Evolutionary conservation across 129 eudicot species (phyloP).

Genomic region (Flaveria robusta): DNA sequence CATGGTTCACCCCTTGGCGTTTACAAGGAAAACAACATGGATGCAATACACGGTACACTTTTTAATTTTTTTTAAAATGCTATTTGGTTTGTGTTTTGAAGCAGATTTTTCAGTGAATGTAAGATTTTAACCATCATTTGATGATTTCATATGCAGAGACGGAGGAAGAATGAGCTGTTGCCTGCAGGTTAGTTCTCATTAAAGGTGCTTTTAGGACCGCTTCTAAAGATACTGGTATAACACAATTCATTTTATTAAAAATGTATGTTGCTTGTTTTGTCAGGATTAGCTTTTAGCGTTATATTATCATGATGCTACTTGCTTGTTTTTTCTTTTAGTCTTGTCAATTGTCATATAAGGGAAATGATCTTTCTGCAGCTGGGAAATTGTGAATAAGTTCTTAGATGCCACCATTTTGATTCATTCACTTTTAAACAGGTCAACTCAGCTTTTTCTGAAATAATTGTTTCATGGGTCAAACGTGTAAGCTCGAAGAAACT

Average conservation of each 20-base stretch:
- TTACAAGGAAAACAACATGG: slow-evolving; percentile 87
- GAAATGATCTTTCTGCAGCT: background rate
- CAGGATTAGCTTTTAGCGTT: slow-evolving; percentile 5
- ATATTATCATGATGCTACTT: background rate
- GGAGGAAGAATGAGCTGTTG: slow-evolving; percentile 47
- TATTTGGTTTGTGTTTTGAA: background rate
- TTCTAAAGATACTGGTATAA: background rate
- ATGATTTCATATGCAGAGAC: slow-evolving; percentile 40
- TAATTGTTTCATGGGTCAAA: background rate
- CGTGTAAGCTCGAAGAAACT: background rate
- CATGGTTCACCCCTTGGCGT: slow-evolving; percentile 99
- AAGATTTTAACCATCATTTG: slow-evolving; percentile 4
- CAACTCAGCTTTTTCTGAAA: background rate
- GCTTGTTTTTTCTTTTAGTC: slow-evolving; percentile 15
- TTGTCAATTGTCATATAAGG: background rate
- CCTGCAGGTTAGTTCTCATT: slow-evolving; percentile 9
- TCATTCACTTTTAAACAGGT: background rate
- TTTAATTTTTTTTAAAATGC: background rate
- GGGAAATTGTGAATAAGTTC: background rate
- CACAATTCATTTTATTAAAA: background rate
- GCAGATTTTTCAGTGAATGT: background rate
- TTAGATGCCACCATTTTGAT: background rate
- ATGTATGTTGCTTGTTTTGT: slow-evolving; percentile 29
- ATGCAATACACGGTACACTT: slow-evolving; percentile 68
- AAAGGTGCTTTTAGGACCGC: background rate